phyloP scores from a whole-genome alignment of 345 rosid genomes.

The Citrus maxima region DNA sequence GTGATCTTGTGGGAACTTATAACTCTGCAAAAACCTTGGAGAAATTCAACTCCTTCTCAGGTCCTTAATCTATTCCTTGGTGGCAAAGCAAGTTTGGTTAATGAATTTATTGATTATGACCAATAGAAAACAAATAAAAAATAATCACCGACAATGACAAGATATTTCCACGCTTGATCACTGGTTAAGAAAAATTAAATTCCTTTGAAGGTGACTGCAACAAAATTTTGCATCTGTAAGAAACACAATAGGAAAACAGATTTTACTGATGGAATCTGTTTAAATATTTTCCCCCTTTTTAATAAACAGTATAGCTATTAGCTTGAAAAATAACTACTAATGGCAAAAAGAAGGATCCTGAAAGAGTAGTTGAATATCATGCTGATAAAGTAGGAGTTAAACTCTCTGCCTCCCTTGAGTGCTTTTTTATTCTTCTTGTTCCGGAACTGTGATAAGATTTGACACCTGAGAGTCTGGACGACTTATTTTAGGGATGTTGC shows the following conservation, averaged over 20 bases:
- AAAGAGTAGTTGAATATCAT: neutral
- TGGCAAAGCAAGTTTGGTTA: neutral
- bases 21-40: slow-evolving; percentile 54
- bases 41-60: slow-evolving; percentile 41
- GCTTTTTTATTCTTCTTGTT: neutral
- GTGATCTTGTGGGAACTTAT: slow-evolving; percentile 56
- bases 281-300: neutral
- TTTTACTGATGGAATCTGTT: neutral
- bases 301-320: neutral
- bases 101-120: neutral
- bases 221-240: neutral
- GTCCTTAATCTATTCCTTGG: slow-evolving; percentile 22
- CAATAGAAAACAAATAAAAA: neutral
- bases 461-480: neutral
- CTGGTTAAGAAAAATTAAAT: neutral
- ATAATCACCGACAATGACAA: neutral
- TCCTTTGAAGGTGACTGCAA: neutral
- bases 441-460: neutral
- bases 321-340: neutral
- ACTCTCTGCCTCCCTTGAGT: neutral
- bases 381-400: neutral
- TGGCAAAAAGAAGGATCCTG: neutral
- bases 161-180: neutral
- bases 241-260: neutral
- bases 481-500: neutral